Percentiles rank a stretch among this genome's conserved stretches.
Conservation (phyloP, 345 rosid genomes). For the Citrus cavaleriei region DNA sequence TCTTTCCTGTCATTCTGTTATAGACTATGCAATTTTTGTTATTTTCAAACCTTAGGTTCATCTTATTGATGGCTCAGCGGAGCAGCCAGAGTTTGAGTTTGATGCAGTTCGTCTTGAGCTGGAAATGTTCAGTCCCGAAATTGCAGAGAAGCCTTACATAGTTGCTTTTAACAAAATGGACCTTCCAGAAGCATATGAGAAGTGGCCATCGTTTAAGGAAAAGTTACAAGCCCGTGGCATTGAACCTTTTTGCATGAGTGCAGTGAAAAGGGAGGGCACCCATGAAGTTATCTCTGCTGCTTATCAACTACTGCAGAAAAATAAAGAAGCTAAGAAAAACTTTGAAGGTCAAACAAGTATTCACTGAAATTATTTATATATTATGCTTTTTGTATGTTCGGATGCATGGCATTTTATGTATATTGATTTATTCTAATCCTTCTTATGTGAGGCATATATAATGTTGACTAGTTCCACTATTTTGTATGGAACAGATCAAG, state of each 20-base stretch:
- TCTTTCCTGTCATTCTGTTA: neutral
- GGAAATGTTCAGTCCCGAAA: conserved; percentile 82
- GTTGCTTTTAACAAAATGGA: conserved; percentile 94
- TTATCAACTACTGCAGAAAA: conserved; percentile 55
- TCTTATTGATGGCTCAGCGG: conserved; percentile 84
- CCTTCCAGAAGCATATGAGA: conserved; percentile 77
- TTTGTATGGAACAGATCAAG: conserved; percentile 34
- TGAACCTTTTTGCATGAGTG: conserved; percentile 80
- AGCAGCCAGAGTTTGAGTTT: conserved; percentile 81
- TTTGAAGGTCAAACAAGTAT: conserved; percentile 48
- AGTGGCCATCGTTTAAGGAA: conserved; percentile 69
- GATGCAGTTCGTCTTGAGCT: conserved; percentile 95
- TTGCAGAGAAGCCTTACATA: conserved; percentile 73
- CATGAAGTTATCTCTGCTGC: conserved; percentile 66
- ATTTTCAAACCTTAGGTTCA: conserved; percentile 54
- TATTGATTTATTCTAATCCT: neutral
- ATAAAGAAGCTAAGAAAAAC: conserved; percentile 44
- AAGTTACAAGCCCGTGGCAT: conserved; percentile 61
- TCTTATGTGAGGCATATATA: neutral
- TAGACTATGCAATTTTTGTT: conserved; percentile 4
- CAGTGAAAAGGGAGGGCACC: conserved; percentile 73
- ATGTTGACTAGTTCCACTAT: conserved; percentile 12
- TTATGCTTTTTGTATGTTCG: neutral
- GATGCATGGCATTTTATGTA: neutral
- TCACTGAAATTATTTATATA: neutral